phyloP scores from a whole-genome alignment of 352 stramenopile genomes.

The Plasmopara halstedii region DNA sequence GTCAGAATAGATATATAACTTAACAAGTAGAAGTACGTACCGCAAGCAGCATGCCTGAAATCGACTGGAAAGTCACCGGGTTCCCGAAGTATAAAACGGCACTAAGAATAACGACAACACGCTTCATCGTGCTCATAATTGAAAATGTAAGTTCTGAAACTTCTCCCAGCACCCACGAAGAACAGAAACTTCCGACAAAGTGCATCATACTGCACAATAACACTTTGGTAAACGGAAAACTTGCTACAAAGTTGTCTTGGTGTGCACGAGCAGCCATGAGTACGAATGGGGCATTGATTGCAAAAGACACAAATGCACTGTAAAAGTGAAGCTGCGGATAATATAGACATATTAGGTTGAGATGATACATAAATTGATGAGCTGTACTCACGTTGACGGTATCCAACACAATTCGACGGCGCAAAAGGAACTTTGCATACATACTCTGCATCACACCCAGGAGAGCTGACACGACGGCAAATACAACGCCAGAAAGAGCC shows the following conservation, averaged over 20 bases:
- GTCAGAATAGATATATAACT: slow-evolving; percentile 1
- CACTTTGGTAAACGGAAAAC: slow-evolving; percentile 67
- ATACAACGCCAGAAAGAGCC: slow-evolving; percentile 54
- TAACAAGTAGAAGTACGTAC: slow-evolving; percentile 15
- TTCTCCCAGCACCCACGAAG: slow-evolving; percentile 74
- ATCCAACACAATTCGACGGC: slow-evolving; percentile 64
- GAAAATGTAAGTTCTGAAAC: slow-evolving; percentile 85
- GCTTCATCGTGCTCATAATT: slow-evolving; percentile 88
- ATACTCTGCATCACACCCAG: slow-evolving; percentile 84
- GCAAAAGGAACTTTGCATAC: slow-evolving; percentile 82
- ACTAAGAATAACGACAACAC: slow-evolving; percentile 81
- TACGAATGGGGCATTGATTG: slow-evolving; percentile 74
- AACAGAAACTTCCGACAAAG: slow-evolving; percentile 75
- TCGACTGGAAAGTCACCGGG: slow-evolving; percentile 57
- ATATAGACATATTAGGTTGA: no score
- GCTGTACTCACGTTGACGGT: slow-evolving; percentile 70
- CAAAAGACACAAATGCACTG: slow-evolving; percentile 73
- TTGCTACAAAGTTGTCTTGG: slow-evolving; percentile 49
- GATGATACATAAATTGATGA: no score
- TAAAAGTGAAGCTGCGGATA: slow-evolving; percentile 75
- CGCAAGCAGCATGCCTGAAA: slow-evolving; percentile 65
- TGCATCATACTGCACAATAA: slow-evolving; percentile 79
- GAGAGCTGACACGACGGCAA: slow-evolving; percentile 64
- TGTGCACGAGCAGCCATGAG: slow-evolving; percentile 45
- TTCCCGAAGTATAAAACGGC: slow-evolving; percentile 83